These are phyloP conservation scores for Sporisorium exsertum DNA, from an alignment of 1,284 basidiomycete species.

Conservation along the genomic window DNA sequence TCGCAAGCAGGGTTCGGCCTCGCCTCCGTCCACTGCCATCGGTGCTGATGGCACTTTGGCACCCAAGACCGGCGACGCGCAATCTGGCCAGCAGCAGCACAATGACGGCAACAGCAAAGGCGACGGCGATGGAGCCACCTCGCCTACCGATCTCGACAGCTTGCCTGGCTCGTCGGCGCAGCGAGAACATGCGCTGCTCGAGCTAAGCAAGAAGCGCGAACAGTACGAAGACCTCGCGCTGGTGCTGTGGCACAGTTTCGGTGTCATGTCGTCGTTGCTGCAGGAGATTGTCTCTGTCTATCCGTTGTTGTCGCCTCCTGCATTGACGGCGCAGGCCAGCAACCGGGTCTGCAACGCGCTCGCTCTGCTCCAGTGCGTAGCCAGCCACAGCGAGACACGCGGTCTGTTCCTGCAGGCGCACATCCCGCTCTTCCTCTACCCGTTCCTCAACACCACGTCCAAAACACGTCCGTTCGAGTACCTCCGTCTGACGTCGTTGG, in stretches of 20 bases:
- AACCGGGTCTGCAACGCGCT: conserved; percentile 99
- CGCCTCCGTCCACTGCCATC: conserved; percentile 13
- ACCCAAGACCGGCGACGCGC: conserved; percentile 10
- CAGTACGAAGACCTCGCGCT: conserved; percentile 98
- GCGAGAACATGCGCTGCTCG: conserved; percentile 73
- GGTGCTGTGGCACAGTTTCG: conserved; percentile 98
- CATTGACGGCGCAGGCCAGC: conserved; percentile 96
- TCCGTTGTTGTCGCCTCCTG: conserved; percentile 92
- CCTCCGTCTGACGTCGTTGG: conserved; percentile 93
- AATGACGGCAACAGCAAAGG: neutral
- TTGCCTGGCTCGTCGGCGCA: conserved; percentile 61
- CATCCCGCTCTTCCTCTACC: conserved; percentile 98
- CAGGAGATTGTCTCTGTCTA: conserved; percentile 99
- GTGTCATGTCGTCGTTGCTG: conserved; percentile 97
- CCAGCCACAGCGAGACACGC: conserved; percentile 66
- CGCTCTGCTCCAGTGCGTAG: conserved; percentile 96
- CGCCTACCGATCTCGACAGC: conserved; percentile 37
- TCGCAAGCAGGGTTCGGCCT: conserved; percentile 27
- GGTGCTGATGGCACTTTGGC: conserved; percentile 1
- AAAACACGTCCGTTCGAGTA: conserved; percentile 99
- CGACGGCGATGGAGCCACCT: conserved; percentile 16
- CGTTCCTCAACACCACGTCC: conserved; percentile 98
- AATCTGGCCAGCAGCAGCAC: neutral
- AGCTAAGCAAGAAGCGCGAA: conserved; percentile 98
- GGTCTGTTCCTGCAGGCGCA: conserved; percentile 76